phyloP scores from a whole-genome alignment of 129 eudicot species.

The Pseudognaphalium luteoalbum region DNA sequence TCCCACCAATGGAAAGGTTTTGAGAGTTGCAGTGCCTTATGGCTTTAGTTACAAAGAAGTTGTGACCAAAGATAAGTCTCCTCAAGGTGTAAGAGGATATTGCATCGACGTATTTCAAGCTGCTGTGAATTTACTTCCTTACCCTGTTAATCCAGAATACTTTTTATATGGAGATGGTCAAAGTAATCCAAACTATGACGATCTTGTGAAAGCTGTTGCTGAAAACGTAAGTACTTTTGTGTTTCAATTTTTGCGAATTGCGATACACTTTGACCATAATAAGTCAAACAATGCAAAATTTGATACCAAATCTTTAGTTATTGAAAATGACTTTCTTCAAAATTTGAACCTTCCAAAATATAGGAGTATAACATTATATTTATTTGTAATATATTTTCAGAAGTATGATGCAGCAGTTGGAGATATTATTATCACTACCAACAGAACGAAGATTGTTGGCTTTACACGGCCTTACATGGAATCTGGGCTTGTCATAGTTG shows the following conservation, averaged over 20 bases:
- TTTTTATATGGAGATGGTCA: constrained; percentile 66
- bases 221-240: constrained; percentile 48
- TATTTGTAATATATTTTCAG: constrained; percentile 33
- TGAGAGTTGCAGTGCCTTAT: constrained; percentile 70
- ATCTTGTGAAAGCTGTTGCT: constrained; percentile 66
- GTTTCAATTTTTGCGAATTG: neutral
- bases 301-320: neutral
- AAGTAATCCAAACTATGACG: constrained; percentile 53
- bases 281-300: neutral
- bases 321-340: neutral
- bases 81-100: constrained; percentile 66
- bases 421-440: constrained; percentile 72
- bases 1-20: constrained; percentile 68
- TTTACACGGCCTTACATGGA: constrained; percentile 82
- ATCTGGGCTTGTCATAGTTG: constrained; percentile 79
- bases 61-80: constrained; percentile 56
- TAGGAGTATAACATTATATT: neutral
- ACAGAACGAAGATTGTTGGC: constrained; percentile 71
- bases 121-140: constrained; percentile 69
- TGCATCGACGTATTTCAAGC: constrained; percentile 94
- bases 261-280: neutral
- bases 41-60: constrained; percentile 58
- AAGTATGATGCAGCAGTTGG: constrained; percentile 91
- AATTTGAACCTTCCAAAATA: neutral
- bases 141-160: constrained; percentile 64